phyloP scores from a whole-genome alignment of 768 basidiomycete species.

The Suillus decipiens region DNA sequence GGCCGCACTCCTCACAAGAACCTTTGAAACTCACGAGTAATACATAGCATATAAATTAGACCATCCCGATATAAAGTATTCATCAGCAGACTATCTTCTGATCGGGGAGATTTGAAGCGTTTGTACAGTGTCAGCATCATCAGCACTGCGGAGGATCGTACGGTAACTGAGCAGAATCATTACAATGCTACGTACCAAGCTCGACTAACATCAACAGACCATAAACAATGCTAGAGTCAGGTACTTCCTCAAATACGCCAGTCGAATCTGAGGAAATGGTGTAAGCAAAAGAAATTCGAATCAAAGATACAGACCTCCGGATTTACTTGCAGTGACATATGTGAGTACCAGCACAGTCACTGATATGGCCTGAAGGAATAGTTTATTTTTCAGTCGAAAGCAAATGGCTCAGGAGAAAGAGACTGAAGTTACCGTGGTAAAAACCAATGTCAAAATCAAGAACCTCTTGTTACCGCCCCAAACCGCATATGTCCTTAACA shows the following conservation, averaged over 20 bases:
- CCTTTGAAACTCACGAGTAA: not conserved
- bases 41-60: constrained; percentile 1
- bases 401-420: not conserved
- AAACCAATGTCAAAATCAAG: not conserved
- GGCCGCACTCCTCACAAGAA: not conserved
- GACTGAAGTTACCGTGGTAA: not conserved
- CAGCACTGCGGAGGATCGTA: not conserved
- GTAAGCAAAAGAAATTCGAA: not conserved
- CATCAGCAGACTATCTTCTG: not conserved
- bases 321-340: not conserved
- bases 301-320: not conserved
- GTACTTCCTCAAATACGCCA: not conserved
- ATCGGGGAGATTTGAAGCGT: not conserved
- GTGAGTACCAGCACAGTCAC: not conserved
- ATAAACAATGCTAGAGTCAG: not conserved
- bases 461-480: constrained; percentile 1
- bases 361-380: not conserved
- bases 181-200: not conserved
- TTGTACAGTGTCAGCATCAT: constrained; percentile 3
- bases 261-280: not conserved
- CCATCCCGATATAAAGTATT: not conserved
- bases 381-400: not conserved
- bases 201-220: not conserved
- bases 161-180: not conserved
- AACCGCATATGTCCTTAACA: not conserved